Base-by-base conservation (phyloP, 75 land plant genomes). In the Azolla pinnata region DNA sequence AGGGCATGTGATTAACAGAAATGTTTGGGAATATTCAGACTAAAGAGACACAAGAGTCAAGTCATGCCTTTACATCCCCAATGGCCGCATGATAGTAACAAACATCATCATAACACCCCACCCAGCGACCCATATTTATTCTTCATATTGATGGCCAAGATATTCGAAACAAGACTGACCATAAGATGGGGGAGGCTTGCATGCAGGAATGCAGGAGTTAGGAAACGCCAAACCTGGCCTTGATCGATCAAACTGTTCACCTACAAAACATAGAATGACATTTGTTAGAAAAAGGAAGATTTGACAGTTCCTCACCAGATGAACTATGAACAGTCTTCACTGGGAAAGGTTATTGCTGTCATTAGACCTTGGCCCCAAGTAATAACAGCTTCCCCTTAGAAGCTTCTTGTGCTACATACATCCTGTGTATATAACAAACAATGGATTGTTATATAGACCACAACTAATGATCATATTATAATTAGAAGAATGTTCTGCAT, bases 181-280 rank as follows among this genome's bases (percentile, higher is more conserved):
- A 88, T 54, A 33, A 88, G 86, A 60, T 88, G 95, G 14, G 61
- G 70, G 54, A 78, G 42, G 61, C 81, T 80, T 66, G 82, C 89
- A 75, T 88, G 95, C 44, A 88, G 74, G 55, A 88, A 75, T 29
- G 90, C 58, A 35, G 86, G 78, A 21, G 95, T 88, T 23, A 64
- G 70, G 56, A 88, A 64, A 73, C 95, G 87, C 95, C 95, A 88
- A n/a, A 80, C 26, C 47, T 88, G 86, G 28, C 95, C 95, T 77
- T 66, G 32, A 59, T 72, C 70, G 44, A 88, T 88, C 47, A 82
- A 62, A 45, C 78, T 78, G 63, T 88, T 88, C 46, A 85, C 72
- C 95, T 88, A 76, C 57, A 60, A 56, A 31, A n/a, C 46, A 38
- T 18, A 4, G 21, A 18, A 14, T 18, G 21, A 17, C 23, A 2